phyloP scores from a whole-genome alignment of 2,329 filamentous ascomycete genomes.

The Aspergillus floridensis region DNA sequence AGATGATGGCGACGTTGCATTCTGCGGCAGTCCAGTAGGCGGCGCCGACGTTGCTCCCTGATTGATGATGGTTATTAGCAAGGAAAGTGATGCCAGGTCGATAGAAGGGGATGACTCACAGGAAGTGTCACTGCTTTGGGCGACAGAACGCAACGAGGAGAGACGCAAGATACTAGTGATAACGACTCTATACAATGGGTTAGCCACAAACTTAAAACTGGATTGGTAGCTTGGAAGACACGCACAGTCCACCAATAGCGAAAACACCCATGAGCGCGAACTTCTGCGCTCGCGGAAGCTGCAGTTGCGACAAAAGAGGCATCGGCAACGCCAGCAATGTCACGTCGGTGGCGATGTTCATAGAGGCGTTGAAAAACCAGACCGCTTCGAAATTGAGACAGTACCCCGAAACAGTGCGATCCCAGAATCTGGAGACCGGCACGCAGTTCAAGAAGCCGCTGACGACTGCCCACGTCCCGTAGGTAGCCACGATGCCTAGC shows the following conservation, averaged over 20 bases:
- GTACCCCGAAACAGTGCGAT: slow-evolving; percentile 30
- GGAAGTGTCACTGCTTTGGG: slow-evolving; percentile 28
- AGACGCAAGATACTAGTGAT: slow-evolving; percentile 34
- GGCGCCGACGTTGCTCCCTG: slow-evolving; percentile 33
- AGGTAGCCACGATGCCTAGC: slow-evolving; percentile 30
- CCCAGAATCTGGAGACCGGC: slow-evolving; percentile 44
- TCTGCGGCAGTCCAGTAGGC: slow-evolving; percentile 47
- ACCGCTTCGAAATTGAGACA: slow-evolving; percentile 42
- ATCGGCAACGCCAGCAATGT: slow-evolving; percentile 43
- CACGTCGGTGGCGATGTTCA: slow-evolving; percentile 46
- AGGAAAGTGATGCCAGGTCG: neutral
- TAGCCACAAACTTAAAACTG: neutral
- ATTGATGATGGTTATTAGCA: neutral
- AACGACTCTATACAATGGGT: slow-evolving; percentile 22
- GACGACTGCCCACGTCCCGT: slow-evolving; percentile 34
- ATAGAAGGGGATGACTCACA: slow-evolving; percentile 15
- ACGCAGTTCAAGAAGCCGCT: slow-evolving; percentile 44
- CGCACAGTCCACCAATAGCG: slow-evolving; percentile 41
- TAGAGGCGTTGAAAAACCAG: slow-evolving; percentile 44
- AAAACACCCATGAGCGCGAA: slow-evolving; percentile 43
- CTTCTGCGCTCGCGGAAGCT: slow-evolving; percentile 44
- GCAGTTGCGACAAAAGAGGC: slow-evolving; percentile 40
- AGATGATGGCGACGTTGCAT: slow-evolving; percentile 44
- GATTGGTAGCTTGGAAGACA: neutral
- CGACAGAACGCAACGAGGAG: slow-evolving; percentile 25